Percentiles rank a stretch among this genome's conserved stretches.
Conservation (phyloP, 1,284 basidiomycete species). For the Cryptococcus floricola region DNA sequence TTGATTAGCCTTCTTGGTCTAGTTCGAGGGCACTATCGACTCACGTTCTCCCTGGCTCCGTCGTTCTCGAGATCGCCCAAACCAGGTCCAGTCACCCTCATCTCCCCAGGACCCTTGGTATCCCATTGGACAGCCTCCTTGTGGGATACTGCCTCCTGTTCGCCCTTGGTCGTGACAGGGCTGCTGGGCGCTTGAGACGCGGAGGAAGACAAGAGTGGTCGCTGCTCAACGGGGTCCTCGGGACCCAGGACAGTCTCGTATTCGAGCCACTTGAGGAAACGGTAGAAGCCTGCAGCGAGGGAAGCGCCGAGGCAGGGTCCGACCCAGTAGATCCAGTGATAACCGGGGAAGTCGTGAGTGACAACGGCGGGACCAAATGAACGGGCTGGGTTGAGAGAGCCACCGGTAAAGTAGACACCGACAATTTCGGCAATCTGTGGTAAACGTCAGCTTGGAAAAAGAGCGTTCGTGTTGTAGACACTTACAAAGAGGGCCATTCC, state of each 20-base stretch:
- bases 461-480: background rate
- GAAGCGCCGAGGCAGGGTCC: conserved; percentile 41
- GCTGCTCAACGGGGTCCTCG: conserved; percentile 14
- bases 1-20: background rate
- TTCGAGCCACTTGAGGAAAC: conserved; percentile 45
- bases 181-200: background rate
- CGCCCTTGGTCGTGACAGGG: background rate
- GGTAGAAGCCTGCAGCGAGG: conserved; percentile 48
- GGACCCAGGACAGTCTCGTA: conserved; percentile 46
- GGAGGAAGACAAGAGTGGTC: background rate
- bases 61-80: conserved; percentile 24
- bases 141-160: conserved; percentile 2
- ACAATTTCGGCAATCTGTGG: conserved; percentile 47
- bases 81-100: conserved; percentile 35
- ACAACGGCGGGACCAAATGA: conserved; percentile 49
- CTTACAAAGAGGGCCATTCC: conserved; percentile 51
- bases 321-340: conserved; percentile 50
- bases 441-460: background rate
- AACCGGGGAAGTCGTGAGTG: conserved; percentile 29
- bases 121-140: background rate
- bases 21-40: background rate
- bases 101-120: conserved; percentile 5
- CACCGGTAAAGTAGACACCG: conserved; percentile 49
- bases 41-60: conserved; percentile 19
- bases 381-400: conserved; percentile 48